Evolutionary conservation across 2,329 filamentous ascomycete species (phyloP).

Genomic region (Metarhizium brunneum): DNA sequence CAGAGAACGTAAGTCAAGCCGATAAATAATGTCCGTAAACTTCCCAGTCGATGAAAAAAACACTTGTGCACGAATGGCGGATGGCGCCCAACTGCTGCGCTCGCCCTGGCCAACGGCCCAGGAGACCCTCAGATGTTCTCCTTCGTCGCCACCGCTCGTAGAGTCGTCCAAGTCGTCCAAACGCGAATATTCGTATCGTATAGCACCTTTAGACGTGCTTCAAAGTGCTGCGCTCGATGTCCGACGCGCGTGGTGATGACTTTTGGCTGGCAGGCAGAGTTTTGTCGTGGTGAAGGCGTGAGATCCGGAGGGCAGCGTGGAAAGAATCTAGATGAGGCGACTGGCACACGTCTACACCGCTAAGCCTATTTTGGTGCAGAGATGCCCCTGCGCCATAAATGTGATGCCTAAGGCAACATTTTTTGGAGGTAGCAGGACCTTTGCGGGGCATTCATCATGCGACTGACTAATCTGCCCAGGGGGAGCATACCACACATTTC

Average conservation of each 20-base stretch:
- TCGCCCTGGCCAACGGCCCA: slow-evolving; percentile 37
- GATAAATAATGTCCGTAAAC: slow-evolving; percentile 14
- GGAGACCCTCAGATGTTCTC: slow-evolving; percentile 35
- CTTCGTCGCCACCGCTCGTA: slow-evolving; percentile 36
- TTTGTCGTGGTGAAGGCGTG: slow-evolving; percentile 35
- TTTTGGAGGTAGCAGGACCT: background rate
- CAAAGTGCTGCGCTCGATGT: slow-evolving; percentile 31
- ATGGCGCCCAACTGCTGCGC: slow-evolving; percentile 33
- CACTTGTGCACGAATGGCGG: slow-evolving; percentile 22
- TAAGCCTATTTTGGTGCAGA: slow-evolving; percentile 20
- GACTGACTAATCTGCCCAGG: no score
- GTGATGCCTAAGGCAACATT: slow-evolving; percentile 18
- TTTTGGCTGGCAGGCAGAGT: slow-evolving; percentile 26
- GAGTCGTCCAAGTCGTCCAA: slow-evolving; percentile 25
- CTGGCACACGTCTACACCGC: slow-evolving; percentile 21
- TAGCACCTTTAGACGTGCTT: slow-evolving; percentile 16
- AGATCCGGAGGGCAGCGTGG: slow-evolving; percentile 27
- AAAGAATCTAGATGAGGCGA: slow-evolving; percentile 34
- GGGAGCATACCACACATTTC: background rate
- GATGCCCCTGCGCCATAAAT: slow-evolving; percentile 9
- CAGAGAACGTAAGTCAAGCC: slow-evolving; percentile 12
- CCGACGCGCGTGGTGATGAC: slow-evolving; percentile 45
- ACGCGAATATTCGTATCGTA: slow-evolving; percentile 26
- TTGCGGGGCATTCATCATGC: background rate
- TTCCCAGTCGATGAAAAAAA: slow-evolving; percentile 23